Conservation (phyloP, 225 moss, liverwort and hornwort species). For the Antitrichia curtipendula region DNA sequence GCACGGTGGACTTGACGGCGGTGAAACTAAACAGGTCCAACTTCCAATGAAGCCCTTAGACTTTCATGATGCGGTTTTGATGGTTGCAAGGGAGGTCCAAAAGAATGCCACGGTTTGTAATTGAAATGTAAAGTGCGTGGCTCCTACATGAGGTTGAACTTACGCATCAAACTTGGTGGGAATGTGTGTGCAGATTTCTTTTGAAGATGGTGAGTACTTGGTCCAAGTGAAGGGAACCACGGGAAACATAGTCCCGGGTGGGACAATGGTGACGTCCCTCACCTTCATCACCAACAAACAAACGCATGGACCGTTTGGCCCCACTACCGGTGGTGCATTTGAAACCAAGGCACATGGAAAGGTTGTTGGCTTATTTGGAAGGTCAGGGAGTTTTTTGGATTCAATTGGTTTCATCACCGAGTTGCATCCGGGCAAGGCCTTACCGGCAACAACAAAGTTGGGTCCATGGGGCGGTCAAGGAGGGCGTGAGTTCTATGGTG, state of each 20-base stretch:
- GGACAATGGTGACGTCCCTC: neutral
- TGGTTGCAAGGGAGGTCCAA: neutral
- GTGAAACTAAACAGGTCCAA: too few species aligned
- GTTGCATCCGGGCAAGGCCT: neutral
- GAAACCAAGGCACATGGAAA: neutral
- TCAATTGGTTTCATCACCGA: neutral
- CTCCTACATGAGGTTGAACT: too few species aligned
- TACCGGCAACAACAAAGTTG: too few species aligned
- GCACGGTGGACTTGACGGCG: too few species aligned
- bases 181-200: too few species aligned
- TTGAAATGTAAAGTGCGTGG: too few species aligned
- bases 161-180: too few species aligned
- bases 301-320: neutral
- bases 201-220: neutral
- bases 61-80: too few species aligned
- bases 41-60: too few species aligned
- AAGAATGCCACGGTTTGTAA: neutral
- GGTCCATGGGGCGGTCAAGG: too few species aligned
- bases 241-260: neutral
- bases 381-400: neutral
- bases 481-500: too few species aligned
- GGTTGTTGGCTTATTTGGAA: neutral
- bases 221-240: neutral
- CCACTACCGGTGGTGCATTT: neutral
- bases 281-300: neutral